Evolutionary conservation across 2,329 filamentous ascomycete species (phyloP).

Genomic region (Sclerotinia borealis): DNA sequence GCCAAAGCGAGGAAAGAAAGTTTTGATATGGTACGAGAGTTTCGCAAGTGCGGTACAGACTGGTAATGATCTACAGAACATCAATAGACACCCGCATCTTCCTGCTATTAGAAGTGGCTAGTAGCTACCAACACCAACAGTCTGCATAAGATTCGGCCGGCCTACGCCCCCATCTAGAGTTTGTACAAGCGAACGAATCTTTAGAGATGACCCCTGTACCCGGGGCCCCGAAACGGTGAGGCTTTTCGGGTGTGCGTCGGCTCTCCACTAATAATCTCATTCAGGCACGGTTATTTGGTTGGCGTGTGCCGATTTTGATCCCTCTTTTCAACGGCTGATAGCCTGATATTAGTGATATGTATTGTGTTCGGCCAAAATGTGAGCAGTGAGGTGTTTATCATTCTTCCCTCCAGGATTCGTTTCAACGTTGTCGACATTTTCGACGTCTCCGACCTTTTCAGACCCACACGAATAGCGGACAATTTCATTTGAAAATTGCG

Average conservation of each 20-base stretch:
- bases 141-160: not conserved
- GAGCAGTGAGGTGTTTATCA: not conserved
- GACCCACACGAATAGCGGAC: no score
- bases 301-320: not conserved
- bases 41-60: not conserved
- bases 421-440: no score
- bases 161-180: no score
- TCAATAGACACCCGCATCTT: not conserved
- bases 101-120: not conserved
- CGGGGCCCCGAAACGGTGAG: not conserved
- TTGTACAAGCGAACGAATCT: no score
- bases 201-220: not conserved
- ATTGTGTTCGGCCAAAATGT: not conserved
- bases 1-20: not conserved
- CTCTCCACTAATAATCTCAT: not conserved
- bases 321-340: not conserved
- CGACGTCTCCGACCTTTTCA: no score
- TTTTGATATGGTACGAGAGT: not conserved
- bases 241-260: not conserved
- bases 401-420: no score
- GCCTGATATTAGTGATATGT: no score
- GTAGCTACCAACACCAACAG: not conserved
- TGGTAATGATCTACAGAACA: not conserved
- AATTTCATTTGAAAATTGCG: no score
- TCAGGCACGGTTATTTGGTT: not conserved